Evolutionary conservation across 495 filamentous ascomycete genomes (phyloP).

Genomic region (Penicillium crystallinum): DNA sequence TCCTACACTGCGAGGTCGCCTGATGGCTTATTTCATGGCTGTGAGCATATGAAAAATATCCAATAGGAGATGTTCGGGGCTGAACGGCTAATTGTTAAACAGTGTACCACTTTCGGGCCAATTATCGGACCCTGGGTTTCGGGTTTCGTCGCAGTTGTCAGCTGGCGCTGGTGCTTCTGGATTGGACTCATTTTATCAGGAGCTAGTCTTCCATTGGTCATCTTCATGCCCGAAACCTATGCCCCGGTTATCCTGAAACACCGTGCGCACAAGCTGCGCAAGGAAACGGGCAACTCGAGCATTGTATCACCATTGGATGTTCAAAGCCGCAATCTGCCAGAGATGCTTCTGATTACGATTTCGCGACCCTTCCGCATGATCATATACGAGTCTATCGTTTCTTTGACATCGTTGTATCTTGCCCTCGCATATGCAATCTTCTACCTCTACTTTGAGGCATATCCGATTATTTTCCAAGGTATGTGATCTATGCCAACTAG

Average conservation of each 20-base stretch:
- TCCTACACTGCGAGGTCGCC: constrained; percentile 54
- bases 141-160: constrained; percentile 53
- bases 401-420: constrained; percentile 62
- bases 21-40: constrained; percentile 66
- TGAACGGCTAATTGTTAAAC: not conserved
- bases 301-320: constrained; percentile 44
- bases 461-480: constrained; percentile 60
- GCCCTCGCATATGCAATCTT: constrained; percentile 67
- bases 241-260: constrained; percentile 61
- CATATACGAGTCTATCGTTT: constrained; percentile 55
- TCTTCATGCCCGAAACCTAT: constrained; percentile 61
- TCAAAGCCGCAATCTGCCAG: constrained; percentile 39
- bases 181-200: constrained; percentile 54
- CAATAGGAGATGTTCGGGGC: no score
- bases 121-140: constrained; percentile 59
- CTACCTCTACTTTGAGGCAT: constrained; percentile 69
- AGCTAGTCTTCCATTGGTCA: constrained; percentile 36
- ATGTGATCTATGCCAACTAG: not conserved
- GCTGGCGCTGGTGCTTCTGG: constrained; percentile 64
- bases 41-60: constrained; percentile 30
- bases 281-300: constrained; percentile 52
- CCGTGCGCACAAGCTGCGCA: constrained; percentile 60
- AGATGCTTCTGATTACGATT: constrained; percentile 40
- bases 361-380: constrained; percentile 45
- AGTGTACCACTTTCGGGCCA: constrained; percentile 62